Conservation (phyloP, 1,139 yeast genomes). For the Pichia cactophila region DNA sequence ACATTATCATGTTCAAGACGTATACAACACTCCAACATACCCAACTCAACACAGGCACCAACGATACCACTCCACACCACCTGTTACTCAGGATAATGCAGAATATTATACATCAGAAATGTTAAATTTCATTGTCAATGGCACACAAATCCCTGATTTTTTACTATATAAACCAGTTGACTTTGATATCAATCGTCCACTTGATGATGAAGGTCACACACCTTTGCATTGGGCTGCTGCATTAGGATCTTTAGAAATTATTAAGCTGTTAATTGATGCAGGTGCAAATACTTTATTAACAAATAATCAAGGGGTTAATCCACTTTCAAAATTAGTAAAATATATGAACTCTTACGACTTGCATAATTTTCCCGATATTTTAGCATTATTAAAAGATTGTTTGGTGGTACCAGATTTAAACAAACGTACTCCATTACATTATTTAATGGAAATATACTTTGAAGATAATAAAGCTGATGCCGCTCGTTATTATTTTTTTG, state of each 20-base stretch:
- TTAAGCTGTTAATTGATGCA: slow-evolving; percentile 54
- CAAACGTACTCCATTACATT: slow-evolving; percentile 69
- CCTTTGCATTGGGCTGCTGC: slow-evolving; percentile 97
- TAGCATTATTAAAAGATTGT: slow-evolving; percentile 64
- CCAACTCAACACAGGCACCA: slow-evolving; percentile 3
- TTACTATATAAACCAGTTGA: slow-evolving; percentile 69
- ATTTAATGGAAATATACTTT: slow-evolving; percentile 55
- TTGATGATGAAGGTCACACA: slow-evolving; percentile 94
- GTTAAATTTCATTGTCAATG: slow-evolving; percentile 61
- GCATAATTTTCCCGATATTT: slow-evolving; percentile 62
- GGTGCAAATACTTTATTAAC: slow-evolving; percentile 75
- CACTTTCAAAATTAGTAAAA: slow-evolving; percentile 72
- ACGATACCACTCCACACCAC: slow-evolving; percentile 9
- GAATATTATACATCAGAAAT: slow-evolving; percentile 46
- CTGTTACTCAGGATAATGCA: slow-evolving; percentile 2
- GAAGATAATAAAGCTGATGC: slow-evolving; percentile 39
- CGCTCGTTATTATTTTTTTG: slow-evolving; percentile 33
- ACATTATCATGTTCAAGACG: slow-evolving; percentile 13
- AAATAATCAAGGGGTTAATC: slow-evolving; percentile 74
- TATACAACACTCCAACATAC: slow-evolving; percentile 2
- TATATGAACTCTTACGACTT: slow-evolving; percentile 85
- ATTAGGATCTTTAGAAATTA: slow-evolving; percentile 70
- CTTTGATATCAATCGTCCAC: slow-evolving; percentile 75
- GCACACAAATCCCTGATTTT: slow-evolving; percentile 67
- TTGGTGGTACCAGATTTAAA: slow-evolving; percentile 63